Base-by-base conservation (phyloP, 192 early-diverging fungal genomes). In the Kickxella alabastrina region DNA sequence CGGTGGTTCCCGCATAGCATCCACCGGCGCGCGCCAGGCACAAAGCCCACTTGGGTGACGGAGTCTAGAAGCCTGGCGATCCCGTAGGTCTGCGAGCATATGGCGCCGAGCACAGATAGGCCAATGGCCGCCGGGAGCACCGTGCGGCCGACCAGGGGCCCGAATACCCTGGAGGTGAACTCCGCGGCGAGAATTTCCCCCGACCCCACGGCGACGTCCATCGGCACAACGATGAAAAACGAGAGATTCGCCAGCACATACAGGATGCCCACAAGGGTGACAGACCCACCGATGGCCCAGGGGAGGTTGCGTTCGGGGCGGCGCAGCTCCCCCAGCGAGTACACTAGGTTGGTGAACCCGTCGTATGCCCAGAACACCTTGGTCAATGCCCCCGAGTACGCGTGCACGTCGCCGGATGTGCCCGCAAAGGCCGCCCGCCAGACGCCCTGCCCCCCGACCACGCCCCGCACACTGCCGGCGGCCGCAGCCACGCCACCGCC, bases 251-350 rank as follows among this genome's bases (percentile, higher is more conserved):
- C 84, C 53, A 91, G 59, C 8, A 91, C 64, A 62, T 93, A 93
- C 19, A 84, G 82, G 13, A 84, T 38, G 2, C 88, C 82, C 22
- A 88, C 84, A 26, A 88, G 62, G 4, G 78, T 80, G 14, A 93
- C 78, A 0, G 89, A 84, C 14, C 86, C 79, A 51, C 87, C 81
- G n/a, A 87, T 85, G 4, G 90, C 86, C 49, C 83, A 80, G 12
- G 88, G 89, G 34, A 92, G 64, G 52, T 91, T 91, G 23, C 82
- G 81, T 6, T 84, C 79, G 23, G 92, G 92, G 38, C 82, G 73
- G 55, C 88, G 85, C 79, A 93, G 86, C 77, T 93, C 92, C 37
- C 86, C 87, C 37, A 89, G 81, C 37, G 86, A 83, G 56, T 89
- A 90, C 48, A 87, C 88, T 14, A 91, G 59, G 49, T 89, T 91